Base-by-base conservation (phyloP, 768 basidiomycete species). In the Kondoa malvinella region DNA sequence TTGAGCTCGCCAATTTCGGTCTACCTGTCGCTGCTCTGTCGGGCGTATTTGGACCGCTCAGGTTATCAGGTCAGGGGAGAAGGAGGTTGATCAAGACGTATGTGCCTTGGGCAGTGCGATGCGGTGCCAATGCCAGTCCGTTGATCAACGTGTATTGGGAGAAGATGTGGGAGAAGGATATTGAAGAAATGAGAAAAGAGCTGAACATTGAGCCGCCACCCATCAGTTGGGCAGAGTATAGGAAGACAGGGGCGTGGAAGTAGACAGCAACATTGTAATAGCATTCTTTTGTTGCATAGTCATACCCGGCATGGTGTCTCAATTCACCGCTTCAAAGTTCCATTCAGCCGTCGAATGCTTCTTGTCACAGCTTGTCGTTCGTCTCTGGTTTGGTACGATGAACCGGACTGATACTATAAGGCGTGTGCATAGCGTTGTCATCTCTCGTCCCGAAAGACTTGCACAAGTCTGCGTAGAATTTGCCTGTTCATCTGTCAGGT, bases 101-200 rank as follows among this genome's bases (percentile, higher is more conserved):
- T 76, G 83, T 92, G 8, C 87, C 90, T 0, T 97, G 94, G 94
- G 92, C 92, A 15, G 77, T 95, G 69, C 83, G 83, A 71, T 89
- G 87, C 68, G 95, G 92, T 0, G 82, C 84, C 30, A 83, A 80
- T 69, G 83, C 87, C 1, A 81, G 80, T 73, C 87, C 86, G 74
- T 77, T 97, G 69, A 87, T 96, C 65, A 87, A 87, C 0, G 86
- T 97, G 1, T 92, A 92, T 74, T 97, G 95, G 94, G 95, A 97
- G 78, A 82, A 90, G 77, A 80, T 92, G 65, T 97, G 92, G 94
- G 83, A 83, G 64, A 85, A 89, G 77, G 81, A 87, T 69, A 77
- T 94, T 0, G 84, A 83, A 1, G 88, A 90, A 62, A 81, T 99
- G 78, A 86, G 89, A 79, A 81, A 79, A 70, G 90, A 95, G 75